Conservation (phyloP, 2,329 filamentous ascomycete species). For the Colletotrichum theobromicola region DNA sequence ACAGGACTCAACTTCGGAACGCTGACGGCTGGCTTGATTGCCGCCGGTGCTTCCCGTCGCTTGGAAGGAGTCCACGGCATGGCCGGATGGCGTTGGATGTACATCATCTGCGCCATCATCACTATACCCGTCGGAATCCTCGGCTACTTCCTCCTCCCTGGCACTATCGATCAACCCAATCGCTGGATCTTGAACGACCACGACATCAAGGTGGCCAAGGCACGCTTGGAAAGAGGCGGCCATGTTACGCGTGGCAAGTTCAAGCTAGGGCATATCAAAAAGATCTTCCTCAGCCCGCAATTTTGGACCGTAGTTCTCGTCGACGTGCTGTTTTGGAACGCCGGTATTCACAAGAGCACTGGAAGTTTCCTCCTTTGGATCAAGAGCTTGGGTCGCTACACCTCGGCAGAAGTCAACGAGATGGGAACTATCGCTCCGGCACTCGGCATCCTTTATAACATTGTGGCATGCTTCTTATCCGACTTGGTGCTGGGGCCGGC, state of each 20-base stretch:
- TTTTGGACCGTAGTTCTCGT: conserved; percentile 40
- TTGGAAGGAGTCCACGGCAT: conserved; percentile 45
- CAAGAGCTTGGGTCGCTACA: conserved; percentile 45
- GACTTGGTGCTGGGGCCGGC: conserved; percentile 9
- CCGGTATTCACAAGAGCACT: conserved; percentile 44
- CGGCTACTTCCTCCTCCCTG: conserved; percentile 43
- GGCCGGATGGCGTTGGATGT: conserved; percentile 51
- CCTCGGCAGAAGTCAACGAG: conserved; percentile 55
- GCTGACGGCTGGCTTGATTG: conserved; percentile 50
- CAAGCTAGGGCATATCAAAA: conserved; percentile 32
- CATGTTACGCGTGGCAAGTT: conserved; percentile 45
- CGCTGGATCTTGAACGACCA: conserved; percentile 31
- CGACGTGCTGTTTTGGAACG: conserved; percentile 52
- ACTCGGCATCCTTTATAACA: conserved; percentile 9
- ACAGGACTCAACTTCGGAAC: conserved; percentile 46
- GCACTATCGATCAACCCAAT: conserved; percentile 32
- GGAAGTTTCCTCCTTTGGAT: conserved; percentile 43
- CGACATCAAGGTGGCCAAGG: conserved; percentile 29
- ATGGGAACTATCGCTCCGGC: conserved; percentile 35
- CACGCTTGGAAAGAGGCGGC: conserved; percentile 41
- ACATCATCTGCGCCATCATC: conserved; percentile 48
- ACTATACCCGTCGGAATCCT: conserved; percentile 45
- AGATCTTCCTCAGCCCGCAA: conserved; percentile 44
- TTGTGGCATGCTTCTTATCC: conserved; percentile 13
- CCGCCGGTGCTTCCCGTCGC: conserved; percentile 47